Base-by-base conservation (phyloP, 345 rosid species). In the Draba incana region DNA sequence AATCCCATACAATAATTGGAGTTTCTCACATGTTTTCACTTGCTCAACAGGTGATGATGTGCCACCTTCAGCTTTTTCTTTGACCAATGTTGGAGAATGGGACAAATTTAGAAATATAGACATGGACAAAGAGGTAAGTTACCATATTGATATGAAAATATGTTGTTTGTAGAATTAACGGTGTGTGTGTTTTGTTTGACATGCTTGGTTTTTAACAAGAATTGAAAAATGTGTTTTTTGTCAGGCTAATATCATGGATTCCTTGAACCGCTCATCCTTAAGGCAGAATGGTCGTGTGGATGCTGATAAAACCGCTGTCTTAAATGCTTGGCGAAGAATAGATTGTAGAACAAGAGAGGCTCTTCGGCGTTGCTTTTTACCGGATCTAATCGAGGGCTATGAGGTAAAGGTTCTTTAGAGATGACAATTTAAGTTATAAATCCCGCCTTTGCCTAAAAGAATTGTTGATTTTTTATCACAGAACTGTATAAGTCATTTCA, bases 101-200 rank as follows among this genome's bases (percentile, higher is more conserved):
- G 98, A 90, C 81, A 88, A 79, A 50, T 80, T 90, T 71, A 86
- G 97, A 84, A 88, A 68, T 81, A 88, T 93, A 79, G 98, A 93
- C 84, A 93, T 93, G 97, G 97, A 93, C 81, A 88, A 87, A 80
- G 96, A 93, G 97, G 98, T 89, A 2, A 41, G n/a, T 56, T 48
- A 16, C 48, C 31, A 2, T 43, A 43, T n/a, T 52, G 11, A 12
- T 62, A 43, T n/a, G n/a, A 48, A 64, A 3, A 20, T n/a, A n/a
- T n/a, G n/a, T n/a, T n/a, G n/a, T n/a, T n/a, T n/a, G n/a, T n/a
- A n/a, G n/a, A n/a, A n/a, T n/a, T n/a, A n/a, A n/a, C n/a, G n/a
- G n/a, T n/a, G n/a, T n/a, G n/a, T 24, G 8, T 55, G 43, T 6
- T 61, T 44, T 59, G 23, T 61, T 52, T 5, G 23, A 8, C 62